These are phyloP conservation scores for Prunus padus DNA, from an alignment of 306 rosid genomes.

Conservation along the genomic window DNA sequence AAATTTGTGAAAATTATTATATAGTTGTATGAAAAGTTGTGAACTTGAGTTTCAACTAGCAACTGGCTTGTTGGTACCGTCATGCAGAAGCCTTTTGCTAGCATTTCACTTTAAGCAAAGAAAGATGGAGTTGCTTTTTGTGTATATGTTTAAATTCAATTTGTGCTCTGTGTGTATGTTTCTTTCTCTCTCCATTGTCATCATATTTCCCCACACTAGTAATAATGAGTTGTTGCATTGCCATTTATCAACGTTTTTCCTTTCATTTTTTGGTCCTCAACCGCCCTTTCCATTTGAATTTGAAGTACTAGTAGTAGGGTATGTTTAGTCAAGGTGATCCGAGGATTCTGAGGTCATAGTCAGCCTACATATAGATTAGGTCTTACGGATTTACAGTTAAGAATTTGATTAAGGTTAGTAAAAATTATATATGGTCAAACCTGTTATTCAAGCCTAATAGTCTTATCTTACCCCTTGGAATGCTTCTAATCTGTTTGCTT, in stretches of 20 bases:
- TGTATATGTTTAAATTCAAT: not conserved
- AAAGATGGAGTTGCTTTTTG: slow-evolving; percentile 3
- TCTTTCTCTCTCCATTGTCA: slow-evolving; percentile 3
- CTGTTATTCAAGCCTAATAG: too few relatives aligned
- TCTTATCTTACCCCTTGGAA: not conserved
- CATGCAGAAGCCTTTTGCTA: not conserved
- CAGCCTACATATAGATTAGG: not conserved
- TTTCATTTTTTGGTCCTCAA: not conserved
- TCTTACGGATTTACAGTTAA: not conserved
- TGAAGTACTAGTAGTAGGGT: not conserved
- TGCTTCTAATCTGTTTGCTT: not conserved
- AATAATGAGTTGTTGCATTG: not conserved
- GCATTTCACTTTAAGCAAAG: not conserved
- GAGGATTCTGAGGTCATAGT: not conserved
- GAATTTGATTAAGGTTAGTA: not conserved
- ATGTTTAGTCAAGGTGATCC: not conserved
- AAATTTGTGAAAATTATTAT: not conserved
- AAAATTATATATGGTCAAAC: not conserved
- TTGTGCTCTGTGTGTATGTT: not conserved
- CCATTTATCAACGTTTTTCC: not conserved
- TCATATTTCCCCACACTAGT: slow-evolving; percentile 17
- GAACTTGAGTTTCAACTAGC: not conserved
- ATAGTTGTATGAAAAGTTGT: not conserved
- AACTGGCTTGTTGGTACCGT: not conserved
- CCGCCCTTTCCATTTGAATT: slow-evolving; percentile 23